Evolutionary conservation across 2,329 filamentous ascomycete species (phyloP).

Genomic region (Colletotrichum sidae): DNA sequence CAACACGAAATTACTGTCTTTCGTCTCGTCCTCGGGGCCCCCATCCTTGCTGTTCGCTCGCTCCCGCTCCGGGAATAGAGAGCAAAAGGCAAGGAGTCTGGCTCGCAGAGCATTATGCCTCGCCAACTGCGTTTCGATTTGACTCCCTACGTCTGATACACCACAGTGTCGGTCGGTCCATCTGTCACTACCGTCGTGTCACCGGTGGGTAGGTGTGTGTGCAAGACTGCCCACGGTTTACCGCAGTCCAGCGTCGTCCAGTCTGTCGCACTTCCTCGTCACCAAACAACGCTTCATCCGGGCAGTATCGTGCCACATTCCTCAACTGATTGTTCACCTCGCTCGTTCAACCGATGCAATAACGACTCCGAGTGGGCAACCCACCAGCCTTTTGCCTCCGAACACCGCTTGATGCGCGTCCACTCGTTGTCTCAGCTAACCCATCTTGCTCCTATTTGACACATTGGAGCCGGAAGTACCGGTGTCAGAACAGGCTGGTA

Average conservation of each 20-base stretch:
- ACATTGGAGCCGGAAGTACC: constrained; percentile 22
- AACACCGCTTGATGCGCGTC: not conserved
- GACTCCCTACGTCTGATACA: constrained; percentile 22
- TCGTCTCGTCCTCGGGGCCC: constrained; percentile 7
- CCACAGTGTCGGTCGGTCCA: constrained; percentile 26
- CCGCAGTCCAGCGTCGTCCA: not conserved
- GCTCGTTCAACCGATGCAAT: constrained; percentile 8
- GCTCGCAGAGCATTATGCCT: not conserved
- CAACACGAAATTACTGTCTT: not conserved
- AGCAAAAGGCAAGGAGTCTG: not conserved
- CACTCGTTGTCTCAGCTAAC: constrained; percentile 18
- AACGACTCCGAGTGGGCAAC: not conserved
- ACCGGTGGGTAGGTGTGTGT: constrained; percentile 13
- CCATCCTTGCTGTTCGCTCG: constrained; percentile 13
- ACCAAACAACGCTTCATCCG: constrained; percentile 9
- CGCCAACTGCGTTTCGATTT: not conserved
- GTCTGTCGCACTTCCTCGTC: not conserved
- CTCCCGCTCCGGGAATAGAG: constrained; percentile 6
- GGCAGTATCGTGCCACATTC: constrained; percentile 15
- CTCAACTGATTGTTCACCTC: not conserved
- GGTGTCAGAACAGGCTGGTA: constrained; percentile 19
- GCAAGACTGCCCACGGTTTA: not conserved
- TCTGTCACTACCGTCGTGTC: constrained; percentile 31
- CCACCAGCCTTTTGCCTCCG: no score
- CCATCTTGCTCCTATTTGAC: constrained; percentile 20